Conservation (phyloP, 805 yeast species). For the Brettanomyces nanus region DNA sequence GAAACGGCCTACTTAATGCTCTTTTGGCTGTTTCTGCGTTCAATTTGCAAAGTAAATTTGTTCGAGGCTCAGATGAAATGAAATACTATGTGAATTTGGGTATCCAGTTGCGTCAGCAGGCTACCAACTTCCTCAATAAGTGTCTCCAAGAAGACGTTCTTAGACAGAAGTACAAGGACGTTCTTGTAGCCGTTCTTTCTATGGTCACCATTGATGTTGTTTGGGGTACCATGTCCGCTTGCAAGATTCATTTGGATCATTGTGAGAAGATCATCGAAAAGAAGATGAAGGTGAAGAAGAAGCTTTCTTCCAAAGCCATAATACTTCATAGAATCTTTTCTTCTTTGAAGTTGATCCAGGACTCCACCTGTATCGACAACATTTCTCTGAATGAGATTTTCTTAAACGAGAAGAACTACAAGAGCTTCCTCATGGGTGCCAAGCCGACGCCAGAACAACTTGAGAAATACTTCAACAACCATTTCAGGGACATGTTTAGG, state of each 20-base stretch:
- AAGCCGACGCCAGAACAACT: constrained; percentile 21
- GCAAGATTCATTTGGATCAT: constrained; percentile 64
- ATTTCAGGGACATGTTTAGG: constrained; percentile 20
- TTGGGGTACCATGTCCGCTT: constrained; percentile 87
- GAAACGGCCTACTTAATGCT: constrained; percentile 72
- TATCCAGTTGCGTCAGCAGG: constrained; percentile 65
- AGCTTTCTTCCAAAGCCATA: constrained; percentile 66
- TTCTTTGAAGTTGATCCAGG: constrained; percentile 67
- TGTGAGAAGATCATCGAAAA: constrained; percentile 69
- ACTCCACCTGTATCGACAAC: constrained; percentile 50
- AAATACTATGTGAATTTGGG: constrained; percentile 66
- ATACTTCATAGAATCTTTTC: constrained; percentile 72
- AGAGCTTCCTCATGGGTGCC: constrained; percentile 25
- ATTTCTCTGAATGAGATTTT: constrained; percentile 27
- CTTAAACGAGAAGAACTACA: constrained; percentile 27
- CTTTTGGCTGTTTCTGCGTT: constrained; percentile 76
- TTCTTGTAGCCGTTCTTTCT: constrained; percentile 71
- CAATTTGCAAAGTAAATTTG: constrained; percentile 65
- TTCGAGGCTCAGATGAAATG: constrained; percentile 59
- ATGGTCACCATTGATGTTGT: constrained; percentile 86
- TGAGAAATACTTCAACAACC: constrained; percentile 15
- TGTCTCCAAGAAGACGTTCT: constrained; percentile 46
- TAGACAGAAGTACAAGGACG: constrained; percentile 72
- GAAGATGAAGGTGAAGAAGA: constrained; percentile 58
- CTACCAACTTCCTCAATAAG: constrained; percentile 55